Evolutionary conservation across 345 rosid genomes (phyloP).

Genomic region (Hibiscus tridactylites): DNA sequence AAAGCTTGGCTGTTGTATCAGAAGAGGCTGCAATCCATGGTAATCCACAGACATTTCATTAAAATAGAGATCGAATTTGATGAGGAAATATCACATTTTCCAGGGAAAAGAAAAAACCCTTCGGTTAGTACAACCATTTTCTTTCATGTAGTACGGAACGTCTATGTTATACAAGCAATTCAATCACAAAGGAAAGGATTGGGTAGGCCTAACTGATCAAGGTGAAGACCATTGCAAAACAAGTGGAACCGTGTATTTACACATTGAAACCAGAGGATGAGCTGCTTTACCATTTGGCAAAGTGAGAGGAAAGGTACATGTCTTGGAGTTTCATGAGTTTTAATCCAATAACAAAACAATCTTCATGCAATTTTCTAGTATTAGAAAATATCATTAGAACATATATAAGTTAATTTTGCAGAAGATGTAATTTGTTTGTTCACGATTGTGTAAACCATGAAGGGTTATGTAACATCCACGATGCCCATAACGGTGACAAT

Average conservation of each 20-base stretch:
- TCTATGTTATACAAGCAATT: too few species aligned
- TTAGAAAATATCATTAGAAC: neutral
- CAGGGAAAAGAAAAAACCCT: neutral
- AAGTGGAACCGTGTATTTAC: neutral
- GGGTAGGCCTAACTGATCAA: too few species aligned
- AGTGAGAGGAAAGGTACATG: neutral
- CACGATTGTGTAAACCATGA: neutral
- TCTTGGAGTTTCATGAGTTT: neutral
- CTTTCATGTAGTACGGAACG: too few species aligned
- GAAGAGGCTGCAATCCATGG: constrained; percentile 57
- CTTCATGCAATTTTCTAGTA: neutral
- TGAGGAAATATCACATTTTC: neutral
- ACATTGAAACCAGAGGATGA: neutral
- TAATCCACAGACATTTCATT: neutral
- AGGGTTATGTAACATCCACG: neutral
- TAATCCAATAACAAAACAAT: neutral
- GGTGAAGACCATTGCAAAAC: too few species aligned
- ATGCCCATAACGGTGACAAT: neutral
- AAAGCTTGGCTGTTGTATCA: constrained; percentile 81
- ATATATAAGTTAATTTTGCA: neutral
- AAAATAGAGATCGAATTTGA: neutral
- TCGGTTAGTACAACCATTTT: too few species aligned
- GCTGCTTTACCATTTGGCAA: neutral
- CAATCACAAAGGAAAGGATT: too few species aligned
- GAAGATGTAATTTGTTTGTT: neutral